phyloP scores from a whole-genome alignment of 441 rosid species.

The Pelargonium australe region DNA sequence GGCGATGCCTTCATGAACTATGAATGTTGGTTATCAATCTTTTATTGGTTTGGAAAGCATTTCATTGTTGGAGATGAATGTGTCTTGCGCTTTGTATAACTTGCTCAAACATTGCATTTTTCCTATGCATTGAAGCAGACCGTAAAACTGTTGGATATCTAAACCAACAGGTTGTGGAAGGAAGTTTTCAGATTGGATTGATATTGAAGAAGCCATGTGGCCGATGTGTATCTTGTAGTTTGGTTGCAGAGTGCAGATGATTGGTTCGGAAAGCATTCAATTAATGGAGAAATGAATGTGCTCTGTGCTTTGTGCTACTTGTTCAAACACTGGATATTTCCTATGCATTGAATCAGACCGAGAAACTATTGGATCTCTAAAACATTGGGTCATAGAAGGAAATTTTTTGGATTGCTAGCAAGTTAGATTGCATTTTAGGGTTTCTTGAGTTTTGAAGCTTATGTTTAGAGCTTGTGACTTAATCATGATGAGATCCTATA shows the following conservation, averaged over 20 bases:
- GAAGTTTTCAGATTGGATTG: neutral
- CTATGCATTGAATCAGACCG: neutral
- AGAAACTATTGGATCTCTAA: neutral
- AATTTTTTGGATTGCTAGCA: neutral
- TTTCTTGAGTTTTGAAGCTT: neutral
- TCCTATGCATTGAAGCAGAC: neutral
- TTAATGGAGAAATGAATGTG: neutral
- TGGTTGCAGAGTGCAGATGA: too few species aligned
- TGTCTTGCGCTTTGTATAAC: too few species aligned
- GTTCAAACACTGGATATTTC: neutral
- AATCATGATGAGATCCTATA: neutral
- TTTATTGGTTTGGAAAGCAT: too few species aligned
- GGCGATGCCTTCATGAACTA: too few species aligned
- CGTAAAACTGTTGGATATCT: too few species aligned
- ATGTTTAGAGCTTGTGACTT: neutral
- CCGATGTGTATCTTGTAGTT: too few species aligned
- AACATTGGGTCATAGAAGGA: neutral
- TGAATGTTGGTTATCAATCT: too few species aligned
- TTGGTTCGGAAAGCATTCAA: neutral
- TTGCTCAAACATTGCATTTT: neutral
- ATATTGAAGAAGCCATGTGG: neutral
- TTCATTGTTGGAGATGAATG: too few species aligned
- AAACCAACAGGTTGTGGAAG: neutral
- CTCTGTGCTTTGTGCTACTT: neutral
- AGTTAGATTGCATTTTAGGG: neutral